Base-by-base conservation (phyloP, 169 alveolate genomes). In the Cryptosporidium parvum region DNA sequence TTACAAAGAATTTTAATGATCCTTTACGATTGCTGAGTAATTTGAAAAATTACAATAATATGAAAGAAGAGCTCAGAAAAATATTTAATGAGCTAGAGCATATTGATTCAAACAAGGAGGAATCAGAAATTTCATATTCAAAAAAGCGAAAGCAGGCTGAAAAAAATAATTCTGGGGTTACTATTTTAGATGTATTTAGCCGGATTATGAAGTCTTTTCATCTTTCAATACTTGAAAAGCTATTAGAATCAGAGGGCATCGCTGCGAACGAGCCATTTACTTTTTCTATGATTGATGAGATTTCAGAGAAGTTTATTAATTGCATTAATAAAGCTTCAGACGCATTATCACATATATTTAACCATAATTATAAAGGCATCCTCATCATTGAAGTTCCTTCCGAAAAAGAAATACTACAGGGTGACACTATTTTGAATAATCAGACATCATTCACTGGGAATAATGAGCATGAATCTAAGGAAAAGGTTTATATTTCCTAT, bases 11-110 rank as follows among this genome's bases (percentile, higher is more conserved):
- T 31, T 53, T 37, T 6, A 14, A 23, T 23, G 67, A 70, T n/a
- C 58, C 73, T 33, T 29, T 42, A 16, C 52, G n/a, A 6, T 59
- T 44, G 65, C 21, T 80, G 10, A 39, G n/a, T 45, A 42, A 39
- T 23, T 67, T 53, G 56, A 62, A 45, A 31, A 44, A 80, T 26
- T 26, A 16, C 3, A 65, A 65, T 21, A 42, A 61, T 80, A 35
- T 80, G 75, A 42, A 61, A 14, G 89, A 80, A 29, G 80, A 80
- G 44, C 51, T 80, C 4, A 80, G 35, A 59, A 80, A 29, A 29
- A 61, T 80, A 51, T 10, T 62, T 37, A 33, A 80, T 62, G 89
- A 59, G 29, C 37, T 65, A 33, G 69, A 62, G 0, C 23, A 21
- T 26, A 33, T 5, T 33, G 71, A 73, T 7, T 31, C 33, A 7